Base-by-base conservation (phyloP, 176 grass and related monocot genomes). In the Avena atlantica region DNA sequence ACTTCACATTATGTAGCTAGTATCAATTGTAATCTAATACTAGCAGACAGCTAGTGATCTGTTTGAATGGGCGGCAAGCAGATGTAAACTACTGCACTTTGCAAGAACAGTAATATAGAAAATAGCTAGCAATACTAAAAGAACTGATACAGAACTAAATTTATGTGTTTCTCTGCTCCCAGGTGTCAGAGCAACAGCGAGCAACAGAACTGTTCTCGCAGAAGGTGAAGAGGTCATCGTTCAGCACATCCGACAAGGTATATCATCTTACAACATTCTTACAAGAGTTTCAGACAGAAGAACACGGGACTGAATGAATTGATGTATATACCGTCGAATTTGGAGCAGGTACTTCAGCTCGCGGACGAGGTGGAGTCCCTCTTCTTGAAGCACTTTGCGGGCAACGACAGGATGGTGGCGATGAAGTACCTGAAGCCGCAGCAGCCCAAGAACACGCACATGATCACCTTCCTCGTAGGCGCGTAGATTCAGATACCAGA, bases 201-300 rank as follows among this genome's bases (percentile, higher is more conserved):
- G 80, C 68, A 11, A 85, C 94, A 1, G 80, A 70, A 21, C n/a
- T 75, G 13, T 96, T 99, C 40, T 91, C 83, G 19, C 81, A 86
- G 86, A 99, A 99, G 81, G 94, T 93, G 47, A 99, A 94, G 69
- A 60, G 85, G 6, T 96, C 97, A 4, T 87, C 89, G 4, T 99
- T 99, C 58, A 89, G 91, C 86, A 95, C 92, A 68, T 96, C 97
- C 6, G 97, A 99, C 87, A 96, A 99, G 97, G 97, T 99, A 98
- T 98, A 98, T 67, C 52, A 17, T 7, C 40, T 42, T 42, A 8
- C 0, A 1, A 42, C 0, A 6, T 42, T 8, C 40, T 71, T 71
- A n/a, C 0, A 72, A 14, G 69, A 73, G 4, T 8, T 73, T 23
- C 70, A 23, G 20, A 13, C 20, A 10, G 1, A 63, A 25, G 8